Evolutionary conservation across 2,329 filamentous ascomycete species (phyloP), one percentile per base, ranked within the genome.

Genomic region (Aspergillus tubingensis): DNA sequence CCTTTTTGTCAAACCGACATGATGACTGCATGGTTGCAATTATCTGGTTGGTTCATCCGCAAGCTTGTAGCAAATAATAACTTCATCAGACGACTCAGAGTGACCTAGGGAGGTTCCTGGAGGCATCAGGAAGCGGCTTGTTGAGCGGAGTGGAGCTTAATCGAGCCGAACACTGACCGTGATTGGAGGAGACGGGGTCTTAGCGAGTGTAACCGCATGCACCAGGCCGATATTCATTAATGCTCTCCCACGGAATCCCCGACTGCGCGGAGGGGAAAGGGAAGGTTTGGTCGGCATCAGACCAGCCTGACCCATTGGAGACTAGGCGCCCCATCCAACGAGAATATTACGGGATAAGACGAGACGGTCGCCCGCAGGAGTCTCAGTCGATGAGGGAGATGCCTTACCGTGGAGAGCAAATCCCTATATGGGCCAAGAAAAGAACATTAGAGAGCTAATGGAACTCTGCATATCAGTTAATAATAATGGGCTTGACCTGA

Each of bases 311-410:
- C 21, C 38, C 41, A 53, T 11, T 23, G 32, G 17, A 19, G 39
- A 27, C 38, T 39, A 38, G 38, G 21, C 39, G 21, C 50, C 54
- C 48, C 30, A 38, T 50, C 38, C 38, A 52, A 58, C 57, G 61
- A 62, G 50, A 65, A 65, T 62, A 41, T 60, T 63, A 60, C 61
- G 54, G 54, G 43, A 54, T 43, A 17, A 23, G 8, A 59, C 44
- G 15, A 19, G 47, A 54, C 13, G 25, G 43, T 15, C 8, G 53
- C 39, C 21, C 21, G 36, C 48, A 54, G 15, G 49, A 17, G 54
- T 39, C 49, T 53, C 39, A 44, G 36, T 58, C 15, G 32, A 8
- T 13, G 50, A n/a, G 21, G 21, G 52, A 53, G 38, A 36, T 36
- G 11, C 32, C 32, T 36, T 58, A 25, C 17, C 15, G 23, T 27